A percentile compares a stretch with the other conserved stretches of the same genome.
Evolutionary conservation across 257 asterid species (phyloP).

Genomic region (Solanum neorickii): DNA sequence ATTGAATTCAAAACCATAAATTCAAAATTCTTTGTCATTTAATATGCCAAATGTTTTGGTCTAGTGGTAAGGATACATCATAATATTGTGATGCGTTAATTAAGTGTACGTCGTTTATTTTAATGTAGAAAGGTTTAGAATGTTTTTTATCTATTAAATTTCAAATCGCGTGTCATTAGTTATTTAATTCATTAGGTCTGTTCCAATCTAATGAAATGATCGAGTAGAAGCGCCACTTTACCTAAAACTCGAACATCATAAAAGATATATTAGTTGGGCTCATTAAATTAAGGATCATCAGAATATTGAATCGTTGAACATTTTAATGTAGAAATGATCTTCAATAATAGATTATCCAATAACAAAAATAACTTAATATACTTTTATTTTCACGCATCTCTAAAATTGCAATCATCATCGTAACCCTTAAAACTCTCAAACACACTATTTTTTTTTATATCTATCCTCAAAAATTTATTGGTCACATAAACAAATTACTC

Average conservation of each 20-base stretch:
- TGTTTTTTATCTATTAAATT: neutral
- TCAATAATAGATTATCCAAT: neutral
- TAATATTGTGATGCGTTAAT: neutral
- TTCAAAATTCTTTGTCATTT: neutral
- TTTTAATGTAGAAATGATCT: neutral
- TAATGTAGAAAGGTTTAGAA: neutral
- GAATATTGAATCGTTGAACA: too few relatives aligned
- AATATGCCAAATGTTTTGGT: neutral
- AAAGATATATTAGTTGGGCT: neutral
- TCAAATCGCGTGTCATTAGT: neutral
- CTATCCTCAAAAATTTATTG: neutral
- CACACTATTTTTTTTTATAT: neutral
- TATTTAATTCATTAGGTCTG: neutral
- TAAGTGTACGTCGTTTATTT: neutral
- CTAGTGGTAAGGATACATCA: neutral
- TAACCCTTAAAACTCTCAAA: neutral
- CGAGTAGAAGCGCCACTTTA: too few relatives aligned
- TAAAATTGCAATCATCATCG: neutral
- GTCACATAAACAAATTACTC: neutral
- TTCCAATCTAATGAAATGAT: neutral
- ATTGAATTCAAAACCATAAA: neutral
- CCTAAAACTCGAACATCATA: neutral
- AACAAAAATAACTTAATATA: neutral
- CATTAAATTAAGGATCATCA: neutral
- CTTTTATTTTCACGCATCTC: neutral